Percentiles rank a stretch among this genome's conserved stretches.
phyloP scores from a whole-genome alignment of 73 alveolate genomes.

The Tetrahymena malaccensis region DNA sequence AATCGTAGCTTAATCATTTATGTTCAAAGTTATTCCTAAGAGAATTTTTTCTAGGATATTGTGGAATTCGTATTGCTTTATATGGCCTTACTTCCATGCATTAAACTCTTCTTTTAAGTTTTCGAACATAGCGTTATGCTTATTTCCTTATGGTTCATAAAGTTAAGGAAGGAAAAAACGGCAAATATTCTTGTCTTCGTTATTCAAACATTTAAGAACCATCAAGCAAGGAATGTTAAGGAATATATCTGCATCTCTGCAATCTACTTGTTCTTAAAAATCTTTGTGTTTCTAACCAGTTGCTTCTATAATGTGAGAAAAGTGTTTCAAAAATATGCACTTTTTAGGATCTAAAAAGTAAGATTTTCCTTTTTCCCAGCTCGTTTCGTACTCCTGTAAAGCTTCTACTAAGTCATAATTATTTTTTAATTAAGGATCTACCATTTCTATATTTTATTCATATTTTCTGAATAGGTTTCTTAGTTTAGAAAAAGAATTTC shows the following conservation, averaged over 20 bases:
- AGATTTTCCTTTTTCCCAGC: slow-evolving; percentile 65
- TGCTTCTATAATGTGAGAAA: slow-evolving; percentile 56
- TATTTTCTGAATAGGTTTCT: slow-evolving; percentile 70
- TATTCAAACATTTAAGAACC: slow-evolving; percentile 50
- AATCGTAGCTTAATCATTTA: slow-evolving; percentile 7
- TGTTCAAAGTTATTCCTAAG: slow-evolving; percentile 19
- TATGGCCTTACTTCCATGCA: slow-evolving; percentile 34
- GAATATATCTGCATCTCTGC: slow-evolving; percentile 61
- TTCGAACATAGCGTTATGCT: slow-evolving; percentile 7
- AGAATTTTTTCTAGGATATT: slow-evolving; percentile 42
- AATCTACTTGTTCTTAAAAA: slow-evolving; percentile 52
- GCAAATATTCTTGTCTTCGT: slow-evolving; percentile 67
- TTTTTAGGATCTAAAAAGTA: slow-evolving; percentile 45
- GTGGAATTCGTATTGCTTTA: slow-evolving; percentile 32
- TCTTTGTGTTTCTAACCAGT: slow-evolving; percentile 52
- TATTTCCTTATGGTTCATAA: slow-evolving; percentile 50
- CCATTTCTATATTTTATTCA: slow-evolving; percentile 86
- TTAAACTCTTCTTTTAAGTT: slow-evolving; percentile 30
- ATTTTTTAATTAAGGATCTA: slow-evolving; percentile 89
- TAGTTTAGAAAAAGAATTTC: slow-evolving; percentile 23
- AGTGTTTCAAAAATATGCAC: slow-evolving; percentile 39
- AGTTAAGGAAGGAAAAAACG: slow-evolving; percentile 49
- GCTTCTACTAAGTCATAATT: slow-evolving; percentile 87
- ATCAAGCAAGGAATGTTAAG: slow-evolving; percentile 62
- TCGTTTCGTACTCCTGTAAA: slow-evolving; percentile 72